Evolutionary conservation across 805 yeast species (phyloP), one percentile per base, ranked within the genome.

Genomic region (Lachancea meyersii): DNA sequence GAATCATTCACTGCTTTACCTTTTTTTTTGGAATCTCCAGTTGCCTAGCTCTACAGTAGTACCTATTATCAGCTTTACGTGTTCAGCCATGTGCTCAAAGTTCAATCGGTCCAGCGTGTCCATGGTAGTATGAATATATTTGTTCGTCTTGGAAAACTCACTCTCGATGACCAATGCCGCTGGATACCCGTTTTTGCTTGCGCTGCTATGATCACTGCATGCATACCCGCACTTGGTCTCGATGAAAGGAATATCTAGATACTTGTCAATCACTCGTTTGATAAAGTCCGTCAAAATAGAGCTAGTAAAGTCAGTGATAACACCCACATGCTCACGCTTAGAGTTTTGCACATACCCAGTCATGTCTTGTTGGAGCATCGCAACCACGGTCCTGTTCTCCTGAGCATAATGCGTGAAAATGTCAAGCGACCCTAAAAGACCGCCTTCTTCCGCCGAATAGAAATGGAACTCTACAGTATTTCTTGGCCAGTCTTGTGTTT

Each of bases 291-390:
- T 80, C 47, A 86, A 72, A 4, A 51, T 64, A 0, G 63, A 60
- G 20, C 79, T 70, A 1, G 83, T 79, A 59, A 74, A 79, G 67
- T 87, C 95, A 2, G 77, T 75, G 45, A 88, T 77, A 34, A 91
- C 70, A n/a, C 96, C 96, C 53, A 89, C 73, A 59, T 87, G 61
- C 69, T 79, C 52, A 59, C 67, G 44, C 73, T 82, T 22, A 49
- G 80, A 67, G 32, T 71, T 74, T 26, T 70, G 68, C 2, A 81
- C 75, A 57, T 71, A 86, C 0, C 96, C 96, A 2, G 95, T 84
- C 95, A 89, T 89, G 60, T 91, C 98, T 60, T 87, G 95, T 64
- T 91, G 96, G 31, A 91, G 68, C 93, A 88, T 82, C 4, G 89
- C 88, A 23, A 79, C 74, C 18, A 91, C 87, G 6, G 72, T 67